A percentile compares a stretch with the other conserved stretches of the same genome.
Conservation (phyloP, 352 stramenopile species). For the Phytophthora brassicae region DNA sequence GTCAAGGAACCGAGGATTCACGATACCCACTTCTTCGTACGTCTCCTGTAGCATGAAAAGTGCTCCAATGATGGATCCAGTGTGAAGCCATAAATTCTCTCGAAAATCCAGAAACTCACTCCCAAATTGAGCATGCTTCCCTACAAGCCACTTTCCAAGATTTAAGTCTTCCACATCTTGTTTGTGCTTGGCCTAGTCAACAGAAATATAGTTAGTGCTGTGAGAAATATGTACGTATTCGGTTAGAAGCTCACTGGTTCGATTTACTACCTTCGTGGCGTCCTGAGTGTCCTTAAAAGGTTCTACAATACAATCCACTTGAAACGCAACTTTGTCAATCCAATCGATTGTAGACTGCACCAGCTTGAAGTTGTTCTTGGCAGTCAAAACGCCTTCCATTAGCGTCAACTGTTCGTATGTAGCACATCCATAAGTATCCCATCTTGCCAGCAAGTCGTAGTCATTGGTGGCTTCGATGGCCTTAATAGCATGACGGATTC, state of each 20-base stretch:
- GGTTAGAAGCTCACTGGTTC: neutral
- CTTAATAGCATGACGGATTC: neutral
- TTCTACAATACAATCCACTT: neutral
- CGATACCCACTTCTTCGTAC: neutral
- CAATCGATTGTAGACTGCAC: constrained; percentile 10
- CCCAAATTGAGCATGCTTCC: neutral
- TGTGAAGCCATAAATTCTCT: constrained; percentile 10
- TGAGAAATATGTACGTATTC: neutral
- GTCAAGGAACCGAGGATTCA: constrained; percentile 5
- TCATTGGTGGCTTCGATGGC: constrained; percentile 1
- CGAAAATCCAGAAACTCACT: constrained; percentile 7
- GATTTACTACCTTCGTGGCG: constrained; percentile 4
- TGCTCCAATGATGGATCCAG: constrained; percentile 6
- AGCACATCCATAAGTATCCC: constrained; percentile 6
- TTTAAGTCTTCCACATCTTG: neutral
- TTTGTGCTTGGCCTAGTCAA: neutral
- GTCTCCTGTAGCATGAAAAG: constrained; percentile 2
- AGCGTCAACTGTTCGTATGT: constrained; percentile 14
- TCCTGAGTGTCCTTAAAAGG: constrained; percentile 7
- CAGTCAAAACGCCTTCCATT: neutral
- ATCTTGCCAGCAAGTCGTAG: neutral
- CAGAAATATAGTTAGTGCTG: neutral
- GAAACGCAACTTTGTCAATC: constrained; percentile 12
- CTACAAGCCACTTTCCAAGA: neutral
- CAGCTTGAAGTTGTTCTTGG: constrained; percentile 9